These are phyloP conservation scores for Beauveria rudraprayagi DNA, from an alignment of 2,329 filamentous ascomycete species.

Conservation along the genomic window DNA sequence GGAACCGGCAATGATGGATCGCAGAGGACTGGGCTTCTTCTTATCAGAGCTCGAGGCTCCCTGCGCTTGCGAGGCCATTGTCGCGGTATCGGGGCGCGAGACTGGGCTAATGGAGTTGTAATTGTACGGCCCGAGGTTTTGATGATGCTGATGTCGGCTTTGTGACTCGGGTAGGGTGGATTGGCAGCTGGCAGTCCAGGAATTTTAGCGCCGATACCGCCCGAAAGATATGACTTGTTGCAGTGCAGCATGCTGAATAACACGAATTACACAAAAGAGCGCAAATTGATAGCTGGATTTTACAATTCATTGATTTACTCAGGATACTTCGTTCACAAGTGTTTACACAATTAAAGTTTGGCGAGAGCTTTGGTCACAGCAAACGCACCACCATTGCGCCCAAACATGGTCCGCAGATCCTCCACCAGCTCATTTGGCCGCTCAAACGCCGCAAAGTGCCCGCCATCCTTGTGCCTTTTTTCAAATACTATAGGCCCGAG, in stretches of 20 bases:
- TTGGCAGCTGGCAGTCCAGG: not conserved
- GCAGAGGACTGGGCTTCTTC: constrained; percentile 65
- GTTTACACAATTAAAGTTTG: not conserved
- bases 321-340: not conserved
- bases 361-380: constrained; percentile 22
- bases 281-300: too few species aligned
- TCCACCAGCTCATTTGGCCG: constrained; percentile 39
- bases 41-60: constrained; percentile 15
- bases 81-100: not conserved
- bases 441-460: constrained; percentile 52
- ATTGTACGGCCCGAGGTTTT: not conserved
- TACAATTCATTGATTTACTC: not conserved
- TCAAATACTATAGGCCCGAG: constrained; percentile 51
- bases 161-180: not conserved
- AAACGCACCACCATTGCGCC: constrained; percentile 37
- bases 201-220: constrained; percentile 10
- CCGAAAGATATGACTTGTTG: not conserved
- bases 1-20: constrained; percentile 85
- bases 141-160: constrained; percentile 3
- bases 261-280: too few species aligned
- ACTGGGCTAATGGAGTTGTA: not conserved
- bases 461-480: constrained; percentile 37
- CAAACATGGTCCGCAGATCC: constrained; percentile 49
- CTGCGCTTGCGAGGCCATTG: constrained; percentile 11
- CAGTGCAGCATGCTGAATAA: too few species aligned